Conservation (phyloP, 352 stramenopile genomes). For the Bremia lactucae region DNA sequence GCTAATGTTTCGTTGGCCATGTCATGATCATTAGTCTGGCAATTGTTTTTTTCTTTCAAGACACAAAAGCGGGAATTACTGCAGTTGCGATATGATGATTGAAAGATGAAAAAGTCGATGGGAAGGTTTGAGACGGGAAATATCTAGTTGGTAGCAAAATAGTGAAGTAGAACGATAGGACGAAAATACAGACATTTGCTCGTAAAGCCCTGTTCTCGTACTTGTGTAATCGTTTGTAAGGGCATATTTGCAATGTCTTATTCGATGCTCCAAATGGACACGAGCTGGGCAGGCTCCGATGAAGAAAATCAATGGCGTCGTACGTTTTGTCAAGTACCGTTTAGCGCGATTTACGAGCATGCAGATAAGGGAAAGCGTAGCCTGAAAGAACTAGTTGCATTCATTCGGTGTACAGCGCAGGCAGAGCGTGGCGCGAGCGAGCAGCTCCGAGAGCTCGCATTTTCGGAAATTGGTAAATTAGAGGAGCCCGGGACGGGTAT, state of each 20-base stretch:
- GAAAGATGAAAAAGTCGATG: constrained; percentile 5
- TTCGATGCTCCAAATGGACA: constrained; percentile 2
- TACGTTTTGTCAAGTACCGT: constrained; percentile 82
- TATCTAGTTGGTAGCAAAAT: constrained; percentile 31
- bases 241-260: background rate
- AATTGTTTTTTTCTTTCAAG: too few relatives aligned
- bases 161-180: constrained; percentile 23
- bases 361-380: constrained; percentile 67
- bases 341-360: constrained; percentile 68
- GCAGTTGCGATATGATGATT: background rate
- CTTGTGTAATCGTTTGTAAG: background rate
- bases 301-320: constrained; percentile 80
- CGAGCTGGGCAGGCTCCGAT: constrained; percentile 25
- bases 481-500: constrained; percentile 64
- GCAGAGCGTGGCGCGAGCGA: constrained; percentile 50
- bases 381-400: constrained; percentile 55
- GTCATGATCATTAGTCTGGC: too few relatives aligned
- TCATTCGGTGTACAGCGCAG: constrained; percentile 58
- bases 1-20: background rate
- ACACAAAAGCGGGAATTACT: too few relatives aligned
- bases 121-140: constrained; percentile 5
- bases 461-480: constrained; percentile 38
- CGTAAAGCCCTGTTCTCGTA: constrained; percentile 1
- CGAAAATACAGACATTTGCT: constrained; percentile 5
- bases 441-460: constrained; percentile 43